These are phyloP conservation scores for Boletus semigastroideus DNA, from an alignment of 1,284 basidiomycete genomes.

Conservation along the genomic window DNA sequence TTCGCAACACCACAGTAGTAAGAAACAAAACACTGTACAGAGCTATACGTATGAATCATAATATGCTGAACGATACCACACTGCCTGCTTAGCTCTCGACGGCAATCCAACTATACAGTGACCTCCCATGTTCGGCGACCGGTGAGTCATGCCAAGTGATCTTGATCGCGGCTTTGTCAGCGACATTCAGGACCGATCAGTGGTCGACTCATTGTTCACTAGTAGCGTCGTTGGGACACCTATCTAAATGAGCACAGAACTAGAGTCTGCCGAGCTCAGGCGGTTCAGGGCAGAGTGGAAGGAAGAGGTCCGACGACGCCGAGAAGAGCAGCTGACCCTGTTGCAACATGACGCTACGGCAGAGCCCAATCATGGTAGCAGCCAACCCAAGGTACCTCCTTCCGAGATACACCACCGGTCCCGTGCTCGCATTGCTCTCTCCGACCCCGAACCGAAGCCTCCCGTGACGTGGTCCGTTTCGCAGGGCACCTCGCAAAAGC, in stretches of 20 bases:
- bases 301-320: conserved; percentile 58
- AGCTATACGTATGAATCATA: too few relatives aligned
- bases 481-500: conserved; percentile 1
- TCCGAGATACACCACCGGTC: background rate
- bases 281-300: conserved; percentile 76
- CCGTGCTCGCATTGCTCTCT: background rate
- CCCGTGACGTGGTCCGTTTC: conserved; percentile 6
- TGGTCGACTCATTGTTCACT: background rate
- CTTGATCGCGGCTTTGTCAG: background rate
- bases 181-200: background rate
- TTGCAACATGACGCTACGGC: conserved; percentile 2
- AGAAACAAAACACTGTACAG: too few relatives aligned
- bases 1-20: too few relatives aligned
- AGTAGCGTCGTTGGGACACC: conserved; percentile 3
- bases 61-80: too few relatives aligned
- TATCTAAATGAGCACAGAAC: conserved; percentile 1
- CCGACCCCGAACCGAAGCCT: background rate
- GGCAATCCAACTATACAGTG: too few relatives aligned
- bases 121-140: too few relatives aligned
- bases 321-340: conserved; percentile 22
- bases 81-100: too few relatives aligned
- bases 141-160: too few relatives aligned
- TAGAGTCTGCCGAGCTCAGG: conserved; percentile 54
- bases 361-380: background rate
- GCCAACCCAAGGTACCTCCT: background rate